Evolutionary conservation across 495 filamentous ascomycete species (phyloP).

Genomic region (Beverwykella pulmonaria): DNA sequence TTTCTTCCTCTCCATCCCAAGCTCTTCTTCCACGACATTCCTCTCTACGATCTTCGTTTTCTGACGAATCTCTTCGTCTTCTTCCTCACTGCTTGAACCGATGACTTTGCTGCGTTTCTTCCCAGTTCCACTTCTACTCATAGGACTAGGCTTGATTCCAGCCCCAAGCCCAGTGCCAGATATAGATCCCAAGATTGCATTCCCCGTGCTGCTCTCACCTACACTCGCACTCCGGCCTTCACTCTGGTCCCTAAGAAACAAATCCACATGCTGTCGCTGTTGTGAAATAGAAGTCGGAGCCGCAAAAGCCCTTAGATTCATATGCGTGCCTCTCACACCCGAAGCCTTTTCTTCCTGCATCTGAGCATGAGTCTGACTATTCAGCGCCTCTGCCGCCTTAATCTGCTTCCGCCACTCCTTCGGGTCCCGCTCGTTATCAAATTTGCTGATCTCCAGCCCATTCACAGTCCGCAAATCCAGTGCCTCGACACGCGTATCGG

Average conservation of each 20-base stretch:
- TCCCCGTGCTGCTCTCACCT: background rate
- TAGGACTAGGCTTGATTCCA: too few relatives aligned
- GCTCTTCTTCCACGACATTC: background rate
- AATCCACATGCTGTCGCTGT: background rate
- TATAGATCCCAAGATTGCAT: background rate
- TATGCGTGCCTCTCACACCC: background rate
- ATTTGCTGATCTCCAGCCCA: slow-evolving; percentile 52
- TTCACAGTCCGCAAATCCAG: slow-evolving; percentile 59
- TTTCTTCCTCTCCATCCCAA: background rate
- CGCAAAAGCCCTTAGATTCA: slow-evolving; percentile 15
- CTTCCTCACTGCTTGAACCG: slow-evolving; percentile 10
- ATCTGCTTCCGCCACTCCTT: slow-evolving; percentile 53
- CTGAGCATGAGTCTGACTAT: background rate
- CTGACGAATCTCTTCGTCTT: slow-evolving; percentile 17
- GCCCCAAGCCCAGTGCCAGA: background rate
- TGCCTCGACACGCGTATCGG: slow-evolving; percentile 56
- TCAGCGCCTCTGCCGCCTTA: slow-evolving; percentile 45
- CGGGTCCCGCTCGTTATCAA: slow-evolving; percentile 50
- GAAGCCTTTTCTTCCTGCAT: background rate
- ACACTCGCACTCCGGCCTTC: background rate
- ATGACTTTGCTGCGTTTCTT: slow-evolving; percentile 9
- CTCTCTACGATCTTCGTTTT: slow-evolving; percentile 6
- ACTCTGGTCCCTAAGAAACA: background rate
- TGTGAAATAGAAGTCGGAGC: background rate
- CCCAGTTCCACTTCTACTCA: background rate